A percentile compares a stretch with the other conserved stretches of the same genome.
Conservation (phyloP, 2,329 filamentous ascomycete genomes). For the Claviceps maximensis region DNA sequence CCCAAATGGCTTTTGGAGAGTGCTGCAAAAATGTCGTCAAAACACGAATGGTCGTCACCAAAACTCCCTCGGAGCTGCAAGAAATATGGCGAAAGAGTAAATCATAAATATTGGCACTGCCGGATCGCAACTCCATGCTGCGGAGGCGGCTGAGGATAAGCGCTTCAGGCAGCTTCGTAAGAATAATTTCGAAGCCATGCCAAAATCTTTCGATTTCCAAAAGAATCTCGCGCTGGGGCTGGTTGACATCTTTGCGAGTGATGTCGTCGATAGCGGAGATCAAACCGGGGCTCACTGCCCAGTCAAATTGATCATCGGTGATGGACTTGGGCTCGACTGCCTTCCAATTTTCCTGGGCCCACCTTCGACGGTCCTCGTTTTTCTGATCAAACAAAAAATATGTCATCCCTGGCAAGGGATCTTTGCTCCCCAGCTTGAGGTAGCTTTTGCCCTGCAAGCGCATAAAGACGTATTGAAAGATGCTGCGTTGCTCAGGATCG, state of each 20-base stretch:
- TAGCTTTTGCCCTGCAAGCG: slow-evolving; percentile 58
- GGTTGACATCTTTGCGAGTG: slow-evolving; percentile 30
- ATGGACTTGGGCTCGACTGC: slow-evolving; percentile 45
- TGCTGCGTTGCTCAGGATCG: slow-evolving; percentile 32
- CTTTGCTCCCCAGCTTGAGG: slow-evolving; percentile 59
- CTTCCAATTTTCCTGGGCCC: slow-evolving; percentile 27
- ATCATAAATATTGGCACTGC: slow-evolving; percentile 50
- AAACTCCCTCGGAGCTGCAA: slow-evolving; percentile 39
- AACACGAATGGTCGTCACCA: slow-evolving; percentile 57
- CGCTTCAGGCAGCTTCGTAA: slow-evolving; percentile 59
- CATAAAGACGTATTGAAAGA: slow-evolving; percentile 75
- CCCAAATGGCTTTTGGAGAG: slow-evolving; percentile 74
- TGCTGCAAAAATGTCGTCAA: slow-evolving; percentile 61
- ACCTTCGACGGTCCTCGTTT: slow-evolving; percentile 41
- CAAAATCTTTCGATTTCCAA: slow-evolving; percentile 58
- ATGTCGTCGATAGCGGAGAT: slow-evolving; percentile 51
- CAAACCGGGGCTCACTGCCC: slow-evolving; percentile 67
- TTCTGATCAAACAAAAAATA: slow-evolving; percentile 58
- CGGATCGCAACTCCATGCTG: slow-evolving; percentile 56
- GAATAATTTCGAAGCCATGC: slow-evolving; percentile 60
- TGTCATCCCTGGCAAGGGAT: slow-evolving; percentile 70
- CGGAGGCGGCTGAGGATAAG: slow-evolving; percentile 68
- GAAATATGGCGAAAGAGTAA: slow-evolving; percentile 43
- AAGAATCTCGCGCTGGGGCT: slow-evolving; percentile 21
- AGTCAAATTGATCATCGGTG: slow-evolving; percentile 67